phyloP scores from a whole-genome alignment of 495 filamentous ascomycete genomes.

The Aspergillus ostianus region DNA sequence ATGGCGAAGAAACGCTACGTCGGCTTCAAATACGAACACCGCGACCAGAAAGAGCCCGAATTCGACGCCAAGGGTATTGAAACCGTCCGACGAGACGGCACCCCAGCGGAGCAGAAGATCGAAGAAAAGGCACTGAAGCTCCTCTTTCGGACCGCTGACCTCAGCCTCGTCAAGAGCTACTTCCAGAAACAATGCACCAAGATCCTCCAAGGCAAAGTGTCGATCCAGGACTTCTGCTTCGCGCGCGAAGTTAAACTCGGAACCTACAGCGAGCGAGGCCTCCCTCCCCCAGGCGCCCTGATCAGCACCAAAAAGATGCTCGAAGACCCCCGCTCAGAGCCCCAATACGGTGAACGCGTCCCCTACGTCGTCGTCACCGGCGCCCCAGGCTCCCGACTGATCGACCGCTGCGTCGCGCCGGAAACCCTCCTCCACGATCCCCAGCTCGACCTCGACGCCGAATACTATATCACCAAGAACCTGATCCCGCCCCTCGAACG shows the following conservation, averaged over 20 bases:
- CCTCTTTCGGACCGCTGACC: slow-evolving; percentile 83
- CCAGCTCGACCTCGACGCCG: slow-evolving; percentile 81
- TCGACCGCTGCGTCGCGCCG: slow-evolving; percentile 88
- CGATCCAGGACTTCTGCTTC: slow-evolving; percentile 94
- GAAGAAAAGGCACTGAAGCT: slow-evolving; percentile 91
- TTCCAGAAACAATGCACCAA: slow-evolving; percentile 89
- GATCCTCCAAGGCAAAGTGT: slow-evolving; percentile 86
- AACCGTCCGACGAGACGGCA: slow-evolving; percentile 92
- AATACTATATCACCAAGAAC: slow-evolving; percentile 97
- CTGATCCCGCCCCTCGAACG: slow-evolving; percentile 91
- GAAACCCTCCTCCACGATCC: slow-evolving; percentile 76
- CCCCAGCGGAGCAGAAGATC: slow-evolving; percentile 93
- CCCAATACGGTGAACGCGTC: slow-evolving; percentile 92
- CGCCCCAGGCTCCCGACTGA: slow-evolving; percentile 77
- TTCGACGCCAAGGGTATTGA: slow-evolving; percentile 99
- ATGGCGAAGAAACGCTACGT: slow-evolving; percentile 98
- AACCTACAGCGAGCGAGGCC: slow-evolving; percentile 77
- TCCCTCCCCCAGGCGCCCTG: slow-evolving; percentile 80
- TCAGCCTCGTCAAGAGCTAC: slow-evolving; percentile 86
- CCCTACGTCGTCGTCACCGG: slow-evolving; percentile 92
- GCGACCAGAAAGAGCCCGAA: slow-evolving; percentile 73
- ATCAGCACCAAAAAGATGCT: slow-evolving; percentile 84
- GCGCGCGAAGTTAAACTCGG: slow-evolving; percentile 89
- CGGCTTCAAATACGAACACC: slow-evolving; percentile 91
- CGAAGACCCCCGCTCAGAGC: slow-evolving; percentile 80